phyloP scores from a whole-genome alignment of 352 stramenopile genomes.

The Phytophthora parvispora region DNA sequence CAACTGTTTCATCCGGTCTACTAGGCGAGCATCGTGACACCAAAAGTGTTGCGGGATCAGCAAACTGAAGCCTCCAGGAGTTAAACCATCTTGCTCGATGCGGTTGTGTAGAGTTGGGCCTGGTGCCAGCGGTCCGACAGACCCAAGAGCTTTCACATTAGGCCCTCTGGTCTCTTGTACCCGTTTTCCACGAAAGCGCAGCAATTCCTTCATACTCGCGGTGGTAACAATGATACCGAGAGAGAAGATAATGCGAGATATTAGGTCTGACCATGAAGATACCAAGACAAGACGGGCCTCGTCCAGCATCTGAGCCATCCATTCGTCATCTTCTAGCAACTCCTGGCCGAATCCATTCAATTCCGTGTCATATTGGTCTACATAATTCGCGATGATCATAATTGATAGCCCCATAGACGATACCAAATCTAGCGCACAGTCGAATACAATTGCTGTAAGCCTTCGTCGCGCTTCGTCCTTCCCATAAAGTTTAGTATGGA shows the following conservation, averaged over 20 bases:
- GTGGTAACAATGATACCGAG: constrained; percentile 10
- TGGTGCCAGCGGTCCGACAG: neutral
- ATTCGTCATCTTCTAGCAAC: neutral
- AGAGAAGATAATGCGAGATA: constrained; percentile 11
- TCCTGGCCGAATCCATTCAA: constrained; percentile 5
- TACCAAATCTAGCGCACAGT: constrained; percentile 26
- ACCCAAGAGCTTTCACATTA: neutral
- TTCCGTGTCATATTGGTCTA: neutral
- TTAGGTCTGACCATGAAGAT: constrained; percentile 24
- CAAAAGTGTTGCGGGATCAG: constrained; percentile 1
- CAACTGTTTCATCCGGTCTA: neutral
- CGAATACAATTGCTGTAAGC: constrained; percentile 11
- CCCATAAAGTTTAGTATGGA: constrained; percentile 6
- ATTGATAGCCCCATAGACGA: constrained; percentile 20
- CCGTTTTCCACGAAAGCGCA: neutral
- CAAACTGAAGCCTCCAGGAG: neutral
- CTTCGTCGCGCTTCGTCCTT: constrained; percentile 12
- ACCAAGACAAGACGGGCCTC: constrained; percentile 27
- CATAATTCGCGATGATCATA: constrained; percentile 18
- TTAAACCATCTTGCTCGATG: neutral
- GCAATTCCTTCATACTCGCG: constrained; percentile 15
- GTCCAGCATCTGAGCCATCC: constrained; percentile 16
- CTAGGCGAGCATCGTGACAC: neutral
- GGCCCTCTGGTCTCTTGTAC: neutral
- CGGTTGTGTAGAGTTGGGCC: neutral